Conservation (phyloP, 257 asterid genomes). For the Nicotiana attenuata region DNA sequence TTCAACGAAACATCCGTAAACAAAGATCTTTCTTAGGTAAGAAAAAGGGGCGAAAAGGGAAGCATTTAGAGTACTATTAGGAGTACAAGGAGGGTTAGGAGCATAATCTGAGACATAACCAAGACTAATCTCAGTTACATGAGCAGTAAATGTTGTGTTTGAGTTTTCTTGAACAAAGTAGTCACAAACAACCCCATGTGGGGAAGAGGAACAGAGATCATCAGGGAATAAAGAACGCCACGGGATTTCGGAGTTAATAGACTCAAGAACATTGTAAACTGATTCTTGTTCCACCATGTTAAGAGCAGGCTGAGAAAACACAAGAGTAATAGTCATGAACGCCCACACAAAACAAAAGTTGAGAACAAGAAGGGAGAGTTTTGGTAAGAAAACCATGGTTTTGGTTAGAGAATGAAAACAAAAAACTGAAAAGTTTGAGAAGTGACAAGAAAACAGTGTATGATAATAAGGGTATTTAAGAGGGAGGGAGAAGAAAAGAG, state of each 20-base stretch:
- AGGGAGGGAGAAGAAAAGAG: constrained; percentile 14
- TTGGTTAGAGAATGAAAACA: neutral
- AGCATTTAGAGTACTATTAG: constrained; percentile 41
- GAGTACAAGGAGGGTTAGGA: constrained; percentile 67
- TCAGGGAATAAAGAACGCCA: constrained; percentile 79
- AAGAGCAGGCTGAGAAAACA: constrained; percentile 52
- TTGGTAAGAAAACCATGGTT: constrained; percentile 14
- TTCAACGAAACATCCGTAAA: constrained; percentile 66
- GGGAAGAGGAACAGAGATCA: constrained; percentile 73
- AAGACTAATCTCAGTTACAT: constrained; percentile 63
- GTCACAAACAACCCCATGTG: constrained; percentile 87
- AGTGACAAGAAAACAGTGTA: neutral
- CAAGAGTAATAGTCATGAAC: constrained; percentile 10
- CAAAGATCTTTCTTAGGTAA: constrained; percentile 52
- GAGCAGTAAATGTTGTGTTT: constrained; percentile 27
- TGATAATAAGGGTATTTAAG: neutral
- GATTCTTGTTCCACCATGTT: constrained; percentile 60
- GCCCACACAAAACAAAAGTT: neutral
- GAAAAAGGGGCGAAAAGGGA: constrained; percentile 40
- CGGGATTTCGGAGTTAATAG: constrained; percentile 48
- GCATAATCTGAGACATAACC: constrained; percentile 82
- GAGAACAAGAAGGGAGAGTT: neutral
- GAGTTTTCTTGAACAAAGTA: constrained; percentile 26
- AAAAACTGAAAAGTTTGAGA: neutral
- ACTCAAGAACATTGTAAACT: constrained; percentile 55